Percentiles rank a stretch among this genome's conserved stretches.
Evolutionary conservation across 2,329 filamentous ascomycete species (phyloP).

Genomic region (Nothophoma quercina): DNA sequence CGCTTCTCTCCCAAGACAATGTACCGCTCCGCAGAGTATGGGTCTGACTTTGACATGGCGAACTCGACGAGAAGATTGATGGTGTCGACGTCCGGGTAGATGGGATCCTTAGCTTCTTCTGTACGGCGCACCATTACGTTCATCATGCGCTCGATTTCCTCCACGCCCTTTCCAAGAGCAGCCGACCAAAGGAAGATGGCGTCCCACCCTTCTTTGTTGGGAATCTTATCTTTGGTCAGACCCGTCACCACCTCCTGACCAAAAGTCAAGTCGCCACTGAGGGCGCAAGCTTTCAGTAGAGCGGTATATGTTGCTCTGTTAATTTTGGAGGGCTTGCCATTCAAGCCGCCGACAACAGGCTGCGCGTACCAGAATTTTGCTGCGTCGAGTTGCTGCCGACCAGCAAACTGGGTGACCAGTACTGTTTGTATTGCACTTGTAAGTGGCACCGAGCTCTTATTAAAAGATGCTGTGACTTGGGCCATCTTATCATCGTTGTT

Average conservation of each 20-base stretch:
- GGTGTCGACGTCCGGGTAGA: conserved; percentile 69
- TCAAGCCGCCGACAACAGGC: conserved; percentile 51
- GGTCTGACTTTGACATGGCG: conserved; percentile 73
- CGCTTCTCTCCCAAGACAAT: conserved; percentile 71
- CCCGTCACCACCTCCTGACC: conserved; percentile 54
- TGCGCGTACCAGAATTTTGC: conserved; percentile 74
- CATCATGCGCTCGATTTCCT: conserved; percentile 78
- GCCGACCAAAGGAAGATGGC: conserved; percentile 78
- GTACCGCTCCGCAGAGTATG: conserved; percentile 76
- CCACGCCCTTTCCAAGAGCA: conserved; percentile 72
- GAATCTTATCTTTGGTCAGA: conserved; percentile 41
- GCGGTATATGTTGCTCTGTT: conserved; percentile 56
- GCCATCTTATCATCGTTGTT: conserved; percentile 66
- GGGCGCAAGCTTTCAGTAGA: conserved; percentile 65
- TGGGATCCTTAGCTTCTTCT: conserved; percentile 53
- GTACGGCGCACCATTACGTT: conserved; percentile 66
- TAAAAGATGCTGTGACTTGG: conserved; percentile 62
- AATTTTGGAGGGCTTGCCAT: conserved; percentile 17
- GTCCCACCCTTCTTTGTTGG: conserved; percentile 69
- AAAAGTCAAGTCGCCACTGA: conserved; percentile 37
- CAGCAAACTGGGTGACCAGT: conserved; percentile 70
- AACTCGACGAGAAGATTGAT: conserved; percentile 80
- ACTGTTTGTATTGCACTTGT: conserved; percentile 53
- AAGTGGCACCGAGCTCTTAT: conserved; percentile 50
- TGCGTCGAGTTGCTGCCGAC: conserved; percentile 63